These are phyloP conservation scores for Agrocybe praecox DNA, from an alignment of 768 basidiomycete species.

Conservation along the genomic window DNA sequence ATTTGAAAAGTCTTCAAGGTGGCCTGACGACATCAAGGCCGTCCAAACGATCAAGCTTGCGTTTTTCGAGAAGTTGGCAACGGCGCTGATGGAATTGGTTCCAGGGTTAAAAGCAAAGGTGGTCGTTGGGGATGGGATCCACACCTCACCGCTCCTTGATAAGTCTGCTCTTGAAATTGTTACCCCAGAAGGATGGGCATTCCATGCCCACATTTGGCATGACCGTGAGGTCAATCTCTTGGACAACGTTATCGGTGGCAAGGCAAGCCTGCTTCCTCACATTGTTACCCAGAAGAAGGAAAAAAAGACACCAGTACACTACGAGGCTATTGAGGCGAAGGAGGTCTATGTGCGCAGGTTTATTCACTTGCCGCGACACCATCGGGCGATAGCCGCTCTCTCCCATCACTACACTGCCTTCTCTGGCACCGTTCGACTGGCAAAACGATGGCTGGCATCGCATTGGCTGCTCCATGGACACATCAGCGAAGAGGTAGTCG, in stretches of 20 bases:
- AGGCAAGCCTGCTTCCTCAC: constrained; percentile 39
- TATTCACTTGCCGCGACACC: constrained; percentile 81
- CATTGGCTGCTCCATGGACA: constrained; percentile 85
- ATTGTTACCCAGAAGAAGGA: constrained; percentile 31
- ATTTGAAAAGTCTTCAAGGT: constrained; percentile 89
- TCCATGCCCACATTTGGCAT: constrained; percentile 82
- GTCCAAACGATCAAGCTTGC: constrained; percentile 95
- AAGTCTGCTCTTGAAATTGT: constrained; percentile 74
- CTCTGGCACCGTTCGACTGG: constrained; percentile 81
- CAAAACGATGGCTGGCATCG: constrained; percentile 90
- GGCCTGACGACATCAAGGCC: constrained; percentile 93
- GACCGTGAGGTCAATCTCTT: constrained; percentile 83
- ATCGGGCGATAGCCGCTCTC: constrained; percentile 77
- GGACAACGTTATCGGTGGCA: constrained; percentile 63
- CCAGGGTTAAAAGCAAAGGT: constrained; percentile 58
- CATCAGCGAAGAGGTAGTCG: constrained; percentile 77
- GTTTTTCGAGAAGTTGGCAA: constrained; percentile 82
- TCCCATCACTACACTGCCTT: constrained; percentile 81
- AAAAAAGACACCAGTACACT: constrained; percentile 48
- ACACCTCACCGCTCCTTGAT: constrained; percentile 64
- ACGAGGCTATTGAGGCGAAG: constrained; percentile 57
- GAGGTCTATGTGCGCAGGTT: constrained; percentile 71
- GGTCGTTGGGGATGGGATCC: constrained; percentile 52
- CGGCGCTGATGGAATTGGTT: constrained; percentile 55
- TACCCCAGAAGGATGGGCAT: constrained; percentile 85